These are phyloP conservation scores for Quercus alba DNA, from an alignment of 306 rosid species.

Conservation along the genomic window DNA sequence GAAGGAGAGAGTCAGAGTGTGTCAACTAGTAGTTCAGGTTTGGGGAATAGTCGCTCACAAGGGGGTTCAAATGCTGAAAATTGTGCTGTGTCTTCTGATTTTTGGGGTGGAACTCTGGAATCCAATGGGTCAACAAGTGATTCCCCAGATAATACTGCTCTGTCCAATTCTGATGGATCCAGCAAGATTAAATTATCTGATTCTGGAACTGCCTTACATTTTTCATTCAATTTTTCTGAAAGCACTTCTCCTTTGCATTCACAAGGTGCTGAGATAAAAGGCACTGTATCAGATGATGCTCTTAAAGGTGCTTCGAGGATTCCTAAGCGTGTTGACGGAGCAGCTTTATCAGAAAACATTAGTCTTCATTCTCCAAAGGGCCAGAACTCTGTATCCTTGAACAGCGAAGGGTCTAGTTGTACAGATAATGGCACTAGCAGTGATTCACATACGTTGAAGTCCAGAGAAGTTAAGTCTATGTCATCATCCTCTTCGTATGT, in stretches of 20 bases:
- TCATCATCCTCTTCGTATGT: constrained; percentile 26
- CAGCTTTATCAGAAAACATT: constrained; percentile 30
- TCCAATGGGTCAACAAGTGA: constrained; percentile 24
- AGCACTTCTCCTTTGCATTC: constrained; percentile 35
- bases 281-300: constrained; percentile 23
- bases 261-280: constrained; percentile 27
- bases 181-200: constrained; percentile 25
- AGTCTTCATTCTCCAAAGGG: constrained; percentile 22
- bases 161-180: constrained; percentile 28
- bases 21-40: constrained; percentile 29
- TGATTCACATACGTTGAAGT: constrained; percentile 24
- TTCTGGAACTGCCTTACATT: constrained; percentile 34
- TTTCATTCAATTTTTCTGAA: constrained; percentile 32
- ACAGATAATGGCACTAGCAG: constrained; percentile 10
- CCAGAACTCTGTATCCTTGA: constrained; percentile 26
- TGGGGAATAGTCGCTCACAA: background rate
- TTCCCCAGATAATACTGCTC: constrained; percentile 12
- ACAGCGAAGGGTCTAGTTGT: constrained; percentile 25
- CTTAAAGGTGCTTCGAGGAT: constrained; percentile 20
- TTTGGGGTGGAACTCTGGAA: constrained; percentile 61
- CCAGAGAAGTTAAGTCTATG: constrained; percentile 39
- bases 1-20: constrained; percentile 29
- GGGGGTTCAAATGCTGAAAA: constrained; percentile 38
- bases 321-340: constrained; percentile 26
- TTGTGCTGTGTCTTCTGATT: constrained; percentile 47